Evolutionary conservation across 2,329 filamentous ascomycete species (phyloP).

Genomic region (Hymenoscyphus fraxineus): DNA sequence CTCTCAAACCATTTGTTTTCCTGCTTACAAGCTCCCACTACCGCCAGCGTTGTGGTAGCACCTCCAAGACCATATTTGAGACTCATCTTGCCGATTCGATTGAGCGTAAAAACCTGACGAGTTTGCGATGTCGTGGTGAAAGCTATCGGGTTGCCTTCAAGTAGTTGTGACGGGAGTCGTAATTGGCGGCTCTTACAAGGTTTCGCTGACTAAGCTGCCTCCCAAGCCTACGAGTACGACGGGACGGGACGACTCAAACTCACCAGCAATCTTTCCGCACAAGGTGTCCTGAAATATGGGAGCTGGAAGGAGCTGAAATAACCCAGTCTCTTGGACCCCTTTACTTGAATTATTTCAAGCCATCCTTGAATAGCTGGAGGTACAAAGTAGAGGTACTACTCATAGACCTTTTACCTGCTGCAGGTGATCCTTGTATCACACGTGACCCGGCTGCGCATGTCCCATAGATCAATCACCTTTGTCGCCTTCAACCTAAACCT

Average conservation of each 20-base stretch:
- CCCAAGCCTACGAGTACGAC: too few relatives aligned
- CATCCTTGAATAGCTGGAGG: too few relatives aligned
- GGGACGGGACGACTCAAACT: too few relatives aligned
- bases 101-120: slow-evolving; percentile 13
- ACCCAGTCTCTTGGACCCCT: too few relatives aligned
- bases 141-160: slow-evolving; percentile 16
- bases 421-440: too few relatives aligned
- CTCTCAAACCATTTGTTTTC: slow-evolving; percentile 31
- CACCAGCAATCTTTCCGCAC: too few relatives aligned
- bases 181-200: slow-evolving; percentile 2
- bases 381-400: too few relatives aligned
- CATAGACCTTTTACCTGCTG: too few relatives aligned
- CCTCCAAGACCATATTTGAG: slow-evolving; percentile 67
- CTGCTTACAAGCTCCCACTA: slow-evolving; percentile 75
- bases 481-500: slow-evolving; percentile 16
- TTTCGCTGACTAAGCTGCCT: background rate
- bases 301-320: too few relatives aligned
- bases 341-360: too few relatives aligned
- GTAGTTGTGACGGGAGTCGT: slow-evolving; percentile 4
- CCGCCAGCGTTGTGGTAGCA: slow-evolving; percentile 62
- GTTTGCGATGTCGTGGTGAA: slow-evolving; percentile 12
- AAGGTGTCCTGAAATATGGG: too few relatives aligned
- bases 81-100: slow-evolving; percentile 55
- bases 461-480: background rate
- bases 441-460: too few relatives aligned